Evolutionary conservation across 179 eudicot species (phyloP), one percentile per base, ranked within the genome.

Genomic region (Kewa caespitosa): DNA sequence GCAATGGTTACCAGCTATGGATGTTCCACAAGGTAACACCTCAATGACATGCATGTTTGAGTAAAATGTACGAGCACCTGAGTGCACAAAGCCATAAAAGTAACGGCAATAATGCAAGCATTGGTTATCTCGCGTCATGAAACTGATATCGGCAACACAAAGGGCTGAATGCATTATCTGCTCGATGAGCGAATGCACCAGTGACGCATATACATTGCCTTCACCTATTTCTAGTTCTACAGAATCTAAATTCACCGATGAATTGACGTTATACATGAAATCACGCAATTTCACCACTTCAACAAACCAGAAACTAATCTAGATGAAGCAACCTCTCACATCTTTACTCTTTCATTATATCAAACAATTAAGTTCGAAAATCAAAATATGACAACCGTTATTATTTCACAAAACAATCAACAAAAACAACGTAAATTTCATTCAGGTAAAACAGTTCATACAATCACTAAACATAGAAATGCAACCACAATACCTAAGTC

Each of bases 71-170:
- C 50, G 82, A 80, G 88, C 85, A 80, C 84, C 76, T 74, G 82
- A 85, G 83, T 82, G 80, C 85, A 82, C 82, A 13, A 78, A 63
- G 82, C 79, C 77, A 62, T 43, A n/a, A 5, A 34, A 77, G 15
- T 1, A 67, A 52, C 8, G 52, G 78, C 82, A 62, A 33, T 38
- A n/a, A 73, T 80, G 82, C 85, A 85, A 82, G 88, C 88, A 85
- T 82, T 82, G 72, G 82, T 77, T 72, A 43, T 72, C 88, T 82
- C 79, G 43, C 8, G 13, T 57, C 34, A 15, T 8, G 54, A 46
- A 23, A 46, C 54, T 12, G 13, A 23, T 79, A 31, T 85, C 32
- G 83, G 87, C 84, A 82, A 77, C 59, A 66, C 27, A 79, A 66
- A 70, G 79, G 77, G 79, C 77, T 70, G 76, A 43, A 50, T 33